A percentile compares a stretch with the other conserved stretches of the same genome.
Conservation (phyloP, 495 filamentous ascomycete species). For the Pyrenula aspistea region DNA sequence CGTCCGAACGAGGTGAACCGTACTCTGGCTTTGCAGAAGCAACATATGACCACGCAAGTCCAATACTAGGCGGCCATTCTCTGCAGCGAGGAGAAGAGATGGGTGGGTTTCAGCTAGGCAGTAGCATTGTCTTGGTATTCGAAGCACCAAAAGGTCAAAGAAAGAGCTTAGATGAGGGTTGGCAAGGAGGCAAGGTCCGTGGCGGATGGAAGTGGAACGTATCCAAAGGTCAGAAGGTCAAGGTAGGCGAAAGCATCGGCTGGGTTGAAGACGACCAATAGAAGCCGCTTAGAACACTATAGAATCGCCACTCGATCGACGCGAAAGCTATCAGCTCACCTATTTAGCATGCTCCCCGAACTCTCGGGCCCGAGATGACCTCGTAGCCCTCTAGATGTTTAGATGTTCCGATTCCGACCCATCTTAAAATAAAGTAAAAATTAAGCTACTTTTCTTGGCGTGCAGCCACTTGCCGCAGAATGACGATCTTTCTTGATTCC, state of each 20-base stretch:
- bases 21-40: conserved; percentile 85
- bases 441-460: too few species aligned
- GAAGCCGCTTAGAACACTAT: background rate
- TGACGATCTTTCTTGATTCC: too few species aligned
- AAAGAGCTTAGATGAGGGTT: conserved; percentile 54
- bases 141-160: conserved; percentile 67
- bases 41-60: conserved; percentile 68
- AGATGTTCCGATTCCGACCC: too few species aligned
- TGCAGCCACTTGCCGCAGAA: too few species aligned
- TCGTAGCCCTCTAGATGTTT: too few species aligned
- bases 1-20: conserved; percentile 60
- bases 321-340: too few species aligned
- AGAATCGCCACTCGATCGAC: background rate
- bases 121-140: conserved; percentile 92
- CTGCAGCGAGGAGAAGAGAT: conserved; percentile 86
- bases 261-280: conserved; percentile 27
- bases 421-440: too few species aligned
- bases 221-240: conserved; percentile 74
- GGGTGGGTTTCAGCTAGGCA: conserved; percentile 94
- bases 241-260: conserved; percentile 82
- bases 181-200: conserved; percentile 37
- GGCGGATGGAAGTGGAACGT: conserved; percentile 76
- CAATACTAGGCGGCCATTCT: conserved; percentile 69
- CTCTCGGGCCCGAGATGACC: too few species aligned
- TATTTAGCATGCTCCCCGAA: too few species aligned